Percentiles rank a stretch among this genome's conserved stretches.
Conservation (phyloP, 176 grass and related monocot genomes). For the Ensete ventricosum region DNA sequence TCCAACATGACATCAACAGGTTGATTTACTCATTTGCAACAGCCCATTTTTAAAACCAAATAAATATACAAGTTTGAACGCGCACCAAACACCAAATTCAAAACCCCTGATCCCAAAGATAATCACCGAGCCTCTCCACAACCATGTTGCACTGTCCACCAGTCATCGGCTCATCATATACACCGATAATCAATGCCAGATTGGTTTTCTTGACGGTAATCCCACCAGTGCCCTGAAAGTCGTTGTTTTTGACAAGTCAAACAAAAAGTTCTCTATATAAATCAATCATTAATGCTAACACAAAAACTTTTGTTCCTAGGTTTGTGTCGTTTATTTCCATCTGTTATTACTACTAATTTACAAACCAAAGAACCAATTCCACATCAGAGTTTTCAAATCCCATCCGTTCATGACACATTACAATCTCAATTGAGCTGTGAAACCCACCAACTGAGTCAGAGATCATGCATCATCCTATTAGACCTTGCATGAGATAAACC, state of each 20-base stretch:
- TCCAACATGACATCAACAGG: background rate
- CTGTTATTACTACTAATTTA: too few species aligned
- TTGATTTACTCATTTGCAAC: background rate
- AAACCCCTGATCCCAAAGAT: background rate
- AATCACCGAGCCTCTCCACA: constrained; percentile 2
- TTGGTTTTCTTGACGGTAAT: background rate
- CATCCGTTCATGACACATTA: too few species aligned
- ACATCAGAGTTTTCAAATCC: too few species aligned
- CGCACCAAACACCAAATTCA: background rate
- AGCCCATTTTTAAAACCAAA: background rate
- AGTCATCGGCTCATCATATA: background rate
- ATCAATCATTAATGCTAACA: background rate
- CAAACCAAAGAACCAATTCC: too few species aligned
- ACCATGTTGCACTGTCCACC: constrained; percentile 7
- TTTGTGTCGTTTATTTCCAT: too few species aligned
- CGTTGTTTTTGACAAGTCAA: background rate
- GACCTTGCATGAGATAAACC: too few species aligned
- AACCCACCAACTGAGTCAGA: too few species aligned
- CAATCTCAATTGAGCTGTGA: too few species aligned
- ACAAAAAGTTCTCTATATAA: background rate
- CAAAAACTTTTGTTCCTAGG: background rate
- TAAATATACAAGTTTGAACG: background rate
- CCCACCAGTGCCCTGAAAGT: background rate
- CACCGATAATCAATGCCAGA: background rate
- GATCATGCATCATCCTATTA: too few species aligned